Evolutionary conservation across 345 rosid genomes (phyloP), one percentile per base, ranked within the genome.

Genomic region (Melaleuca quinquenervia): DNA sequence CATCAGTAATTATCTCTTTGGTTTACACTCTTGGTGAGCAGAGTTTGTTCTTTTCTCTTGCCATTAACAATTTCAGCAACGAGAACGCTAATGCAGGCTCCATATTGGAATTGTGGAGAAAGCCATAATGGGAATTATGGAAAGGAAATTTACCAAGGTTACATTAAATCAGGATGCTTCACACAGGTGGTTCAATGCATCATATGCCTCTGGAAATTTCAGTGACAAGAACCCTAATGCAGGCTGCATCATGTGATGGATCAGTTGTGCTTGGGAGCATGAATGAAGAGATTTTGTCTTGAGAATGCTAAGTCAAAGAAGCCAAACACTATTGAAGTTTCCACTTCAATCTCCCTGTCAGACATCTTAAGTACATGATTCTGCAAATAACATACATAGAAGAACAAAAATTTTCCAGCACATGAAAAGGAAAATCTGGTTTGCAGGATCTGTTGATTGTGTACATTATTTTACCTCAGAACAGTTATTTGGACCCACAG

Each of bases 401-500:
- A 62, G 75, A 62, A 62, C 75, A 62, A 29, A 62, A 62, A 62
- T 14, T 62, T 62, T 2, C 75, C 11, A 62, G 41, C 41, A 27
- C 75, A 29, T 3, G 2, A 62, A 7, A 62, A 7, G 70, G 70
- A 58, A 58, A n/a, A 58, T 58, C 70, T 58, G 70, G 70, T 58
- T 58, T 58, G 70, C 15, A n/a, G 8, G 75, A 62, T 27, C 75
- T 62, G 75, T 62, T 1, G 44, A 29, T 3, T 21, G 44, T 52
- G 29, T 15, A 41, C 76, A 60, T 90, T 89, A 94, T 36, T 93
- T 90, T 14, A 95, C 91, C 88, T 94, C 98, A 1, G 96, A 91
- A 87, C 98, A 96, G 85, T 93, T 95, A 85, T 90, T 93, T 58
- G 95, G n/a, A n/a, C 95, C 94, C 48, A 91, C 95, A 13, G 98